Percentiles rank a stretch among this genome's conserved stretches.
These are phyloP conservation scores for Termitomyces sp. DNA, from an alignment of 768 basidiomycete genomes.

Conservation along the genomic window DNA sequence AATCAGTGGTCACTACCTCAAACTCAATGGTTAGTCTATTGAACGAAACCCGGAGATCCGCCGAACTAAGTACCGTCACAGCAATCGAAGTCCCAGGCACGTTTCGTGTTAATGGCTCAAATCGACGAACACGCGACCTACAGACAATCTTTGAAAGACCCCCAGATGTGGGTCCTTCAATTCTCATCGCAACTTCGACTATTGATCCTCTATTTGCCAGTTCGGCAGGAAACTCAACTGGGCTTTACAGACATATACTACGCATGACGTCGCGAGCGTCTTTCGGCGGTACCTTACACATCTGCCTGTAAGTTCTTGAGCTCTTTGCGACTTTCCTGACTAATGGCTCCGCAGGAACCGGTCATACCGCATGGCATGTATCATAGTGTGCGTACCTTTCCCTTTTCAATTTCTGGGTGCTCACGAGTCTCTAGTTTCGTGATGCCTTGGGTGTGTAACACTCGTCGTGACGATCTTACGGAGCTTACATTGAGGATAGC, in stretches of 20 bases:
- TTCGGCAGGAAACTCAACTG: conserved; percentile 94
- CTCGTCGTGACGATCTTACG: background rate
- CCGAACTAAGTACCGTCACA: conserved; percentile 14
- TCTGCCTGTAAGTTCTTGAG: conserved; percentile 72
- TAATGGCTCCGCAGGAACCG: conserved; percentile 58
- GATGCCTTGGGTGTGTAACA: conserved; percentile 58
- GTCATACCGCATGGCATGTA: conserved; percentile 92
- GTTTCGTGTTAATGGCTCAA: conserved; percentile 94
- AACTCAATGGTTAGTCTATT: conserved; percentile 70
- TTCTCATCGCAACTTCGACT: background rate
- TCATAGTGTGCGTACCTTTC: conserved; percentile 56
- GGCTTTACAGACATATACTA: conserved; percentile 80
- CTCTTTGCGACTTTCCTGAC: conserved; percentile 7
- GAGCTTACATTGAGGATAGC: conserved; percentile 31
- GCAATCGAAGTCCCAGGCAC: conserved; percentile 92
- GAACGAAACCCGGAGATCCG: background rate
- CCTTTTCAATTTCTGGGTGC: conserved; percentile 10
- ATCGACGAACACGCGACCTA: conserved; percentile 91
- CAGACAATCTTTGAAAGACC: conserved; percentile 87
- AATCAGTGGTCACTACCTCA: conserved; percentile 82
- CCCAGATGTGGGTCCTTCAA: conserved; percentile 55
- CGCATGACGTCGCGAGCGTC: conserved; percentile 96
- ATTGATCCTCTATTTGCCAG: conserved; percentile 30
- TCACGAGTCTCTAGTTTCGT: conserved; percentile 53
- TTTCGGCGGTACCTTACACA: conserved; percentile 93